Conservation (phyloP, 2,329 filamentous ascomycete species). For the Aspergillus neotritici region DNA sequence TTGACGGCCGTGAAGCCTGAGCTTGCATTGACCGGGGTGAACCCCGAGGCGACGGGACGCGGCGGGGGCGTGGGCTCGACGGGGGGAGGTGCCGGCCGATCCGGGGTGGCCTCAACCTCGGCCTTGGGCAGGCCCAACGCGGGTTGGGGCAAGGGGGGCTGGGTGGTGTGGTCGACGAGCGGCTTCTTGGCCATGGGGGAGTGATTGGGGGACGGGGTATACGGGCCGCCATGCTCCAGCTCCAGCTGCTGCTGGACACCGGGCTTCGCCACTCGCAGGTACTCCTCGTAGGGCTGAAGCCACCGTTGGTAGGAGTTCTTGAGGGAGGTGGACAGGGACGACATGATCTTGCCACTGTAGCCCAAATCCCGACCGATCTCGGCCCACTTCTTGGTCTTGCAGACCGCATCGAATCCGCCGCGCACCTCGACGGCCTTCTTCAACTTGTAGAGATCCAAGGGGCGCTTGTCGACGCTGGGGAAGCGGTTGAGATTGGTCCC, state of each 20-base stretch:
- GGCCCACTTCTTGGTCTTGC: conserved; percentile 97
- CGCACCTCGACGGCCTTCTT: conserved; percentile 95
- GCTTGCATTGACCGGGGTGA: conserved; percentile 66
- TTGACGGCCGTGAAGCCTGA: conserved; percentile 58
- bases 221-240: conserved; percentile 83
- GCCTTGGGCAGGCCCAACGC: conserved; percentile 59
- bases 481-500: conserved; percentile 90
- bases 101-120: conserved; percentile 26
- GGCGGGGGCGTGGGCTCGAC: conserved; percentile 34
- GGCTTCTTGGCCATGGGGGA: conserved; percentile 61
- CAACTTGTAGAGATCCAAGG: conserved; percentile 86
- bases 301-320: conserved; percentile 98
- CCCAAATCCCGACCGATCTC: conserved; percentile 94
- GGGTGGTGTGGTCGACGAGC: conserved; percentile 39
- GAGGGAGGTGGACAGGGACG: conserved; percentile 89
- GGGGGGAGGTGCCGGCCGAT: conserved; percentile 29
- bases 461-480: conserved; percentile 95
- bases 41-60: conserved; percentile 46
- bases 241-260: conserved; percentile 95
- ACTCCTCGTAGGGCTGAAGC: conserved; percentile 95
- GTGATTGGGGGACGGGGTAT: conserved; percentile 71
- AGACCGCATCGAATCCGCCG: conserved; percentile 93
- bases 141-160: conserved; percentile 50
- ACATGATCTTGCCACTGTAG: conserved; percentile 99
- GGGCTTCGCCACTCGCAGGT: conserved; percentile 81